Conservation (phyloP, 208 protist species). For the Entamoeba dispar region DNA sequence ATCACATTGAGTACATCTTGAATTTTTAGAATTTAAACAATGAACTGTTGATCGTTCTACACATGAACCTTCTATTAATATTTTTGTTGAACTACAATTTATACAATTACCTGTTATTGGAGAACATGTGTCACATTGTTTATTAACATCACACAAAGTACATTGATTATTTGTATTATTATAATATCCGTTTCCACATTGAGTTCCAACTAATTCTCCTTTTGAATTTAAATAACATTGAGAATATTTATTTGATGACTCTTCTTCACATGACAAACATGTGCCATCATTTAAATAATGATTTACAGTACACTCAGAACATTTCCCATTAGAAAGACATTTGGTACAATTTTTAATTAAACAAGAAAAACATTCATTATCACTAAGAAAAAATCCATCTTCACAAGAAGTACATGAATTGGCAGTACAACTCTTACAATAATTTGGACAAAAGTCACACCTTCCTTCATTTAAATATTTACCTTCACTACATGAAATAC, state of each 20-base stretch:
- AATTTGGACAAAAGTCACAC: background rate
- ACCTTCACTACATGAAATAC: background rate
- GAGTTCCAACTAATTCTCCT: background rate
- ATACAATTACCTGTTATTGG: background rate
- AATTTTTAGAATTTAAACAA: background rate
- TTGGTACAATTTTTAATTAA: background rate
- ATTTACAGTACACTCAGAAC: background rate
- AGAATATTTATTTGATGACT: too few species aligned
- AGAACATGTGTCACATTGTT: background rate
- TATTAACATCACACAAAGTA: background rate
- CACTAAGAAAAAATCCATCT: background rate
- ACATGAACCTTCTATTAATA: background rate
- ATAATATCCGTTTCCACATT: background rate
- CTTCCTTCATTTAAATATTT: background rate
- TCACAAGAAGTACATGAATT: background rate
- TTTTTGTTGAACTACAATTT: background rate
- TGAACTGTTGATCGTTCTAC: background rate
- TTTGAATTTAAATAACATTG: too few species aligned
- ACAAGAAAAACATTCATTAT: background rate
- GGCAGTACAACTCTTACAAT: background rate
- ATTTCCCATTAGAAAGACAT: background rate
- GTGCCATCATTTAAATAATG: background rate
- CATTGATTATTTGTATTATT: background rate
- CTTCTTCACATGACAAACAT: background rate
- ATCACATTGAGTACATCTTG: background rate